Evolutionary conservation across 2,329 filamentous ascomycete genomes (phyloP), one percentile per base, ranked within the genome.

Genomic region (Didymella lethalis): DNA sequence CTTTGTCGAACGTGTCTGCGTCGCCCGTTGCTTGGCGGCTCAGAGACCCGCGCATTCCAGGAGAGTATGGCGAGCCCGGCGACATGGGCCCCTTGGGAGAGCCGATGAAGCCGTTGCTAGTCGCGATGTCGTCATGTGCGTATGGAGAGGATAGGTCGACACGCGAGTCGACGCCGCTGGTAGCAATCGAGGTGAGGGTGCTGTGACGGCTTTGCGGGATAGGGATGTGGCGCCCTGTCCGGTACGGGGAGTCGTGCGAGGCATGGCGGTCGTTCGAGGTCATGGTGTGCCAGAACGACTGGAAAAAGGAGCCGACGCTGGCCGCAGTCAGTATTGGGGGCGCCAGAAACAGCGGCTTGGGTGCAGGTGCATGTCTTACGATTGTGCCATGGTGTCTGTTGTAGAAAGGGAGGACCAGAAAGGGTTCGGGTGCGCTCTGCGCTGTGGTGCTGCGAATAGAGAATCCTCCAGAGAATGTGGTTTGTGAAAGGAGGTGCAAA

Each of bases 251-350:
- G 80, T 99, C 92, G 83, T 90, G 91, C 62, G 88, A 90, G 64
- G 95, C 96, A 82, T 99, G 88, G 63, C 95, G 96, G 82, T 88
- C 85, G 72, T 88, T 85, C 64, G 87, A 89, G 76, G 87, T 90
- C 85, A 90, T 79, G 59, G 77, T 95, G 69, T 98, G 95, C 95
- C 95, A 99, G 82, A 99, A 94, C 63, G 90, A 91, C 80, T 90
- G 90, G 80, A 95, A 90, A 79, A 90, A 87, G 54, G 68, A 61
- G 32, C 73, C 67, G 48, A 78, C 70, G 57, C 74, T 77, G 70
- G 53, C 52, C 32, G 48, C 50, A 32, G 69, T 76, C 65, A 77
- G 73, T 63, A 23, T 51, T 57, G 57, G 44, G 34, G 38, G 29
- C 43, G 51, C 47, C 41, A 41, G 32, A 43, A 36, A 45, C 50